Evolutionary conservation across 179 eudicot genomes (phyloP).

Genomic region (Nepenthes alata): DNA sequence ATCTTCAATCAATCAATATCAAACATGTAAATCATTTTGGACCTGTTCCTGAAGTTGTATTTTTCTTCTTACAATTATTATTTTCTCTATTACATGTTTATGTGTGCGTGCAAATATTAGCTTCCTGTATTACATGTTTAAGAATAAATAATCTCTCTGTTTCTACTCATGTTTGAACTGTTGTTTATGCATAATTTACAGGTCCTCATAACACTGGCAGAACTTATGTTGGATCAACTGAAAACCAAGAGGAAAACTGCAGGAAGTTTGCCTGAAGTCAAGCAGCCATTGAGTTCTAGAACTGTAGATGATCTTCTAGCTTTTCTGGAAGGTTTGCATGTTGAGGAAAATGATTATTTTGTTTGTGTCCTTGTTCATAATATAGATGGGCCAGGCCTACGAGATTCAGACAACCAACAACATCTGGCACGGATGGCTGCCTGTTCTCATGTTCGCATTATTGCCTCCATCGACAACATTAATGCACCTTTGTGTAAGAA

Average conservation of each 20-base stretch:
- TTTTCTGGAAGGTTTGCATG: slow-evolving; percentile 53
- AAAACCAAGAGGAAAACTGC: slow-evolving; percentile 33
- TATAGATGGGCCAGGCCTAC: slow-evolving; percentile 88
- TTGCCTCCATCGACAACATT: slow-evolving; percentile 90
- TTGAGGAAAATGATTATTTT: slow-evolving; percentile 31
- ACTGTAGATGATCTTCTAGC: slow-evolving; percentile 60
- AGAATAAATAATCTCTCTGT: neutral
- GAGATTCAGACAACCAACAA: slow-evolving; percentile 78
- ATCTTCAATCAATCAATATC: slow-evolving; percentile 77
- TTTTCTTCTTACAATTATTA: too few species aligned
- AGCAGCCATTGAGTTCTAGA: slow-evolving; percentile 48
- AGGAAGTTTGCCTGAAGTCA: slow-evolving; percentile 31
- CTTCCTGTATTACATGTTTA: neutral
- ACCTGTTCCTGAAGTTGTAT: neutral
- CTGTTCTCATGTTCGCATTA: slow-evolving; percentile 60
- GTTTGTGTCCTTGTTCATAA: slow-evolving; percentile 71
- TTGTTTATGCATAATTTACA: slow-evolving; percentile 13
- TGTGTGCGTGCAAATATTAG: neutral
- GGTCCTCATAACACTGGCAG: slow-evolving; percentile 62
- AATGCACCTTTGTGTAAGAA: slow-evolving; percentile 68
- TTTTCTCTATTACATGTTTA: neutral
- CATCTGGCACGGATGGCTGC: slow-evolving; percentile 71
- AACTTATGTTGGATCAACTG: slow-evolving; percentile 63
- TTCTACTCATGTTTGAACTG: neutral
- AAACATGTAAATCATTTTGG: slow-evolving; percentile 49